phyloP scores from a whole-genome alignment of 139 green algal species.

The Yamagishiella unicocca region DNA sequence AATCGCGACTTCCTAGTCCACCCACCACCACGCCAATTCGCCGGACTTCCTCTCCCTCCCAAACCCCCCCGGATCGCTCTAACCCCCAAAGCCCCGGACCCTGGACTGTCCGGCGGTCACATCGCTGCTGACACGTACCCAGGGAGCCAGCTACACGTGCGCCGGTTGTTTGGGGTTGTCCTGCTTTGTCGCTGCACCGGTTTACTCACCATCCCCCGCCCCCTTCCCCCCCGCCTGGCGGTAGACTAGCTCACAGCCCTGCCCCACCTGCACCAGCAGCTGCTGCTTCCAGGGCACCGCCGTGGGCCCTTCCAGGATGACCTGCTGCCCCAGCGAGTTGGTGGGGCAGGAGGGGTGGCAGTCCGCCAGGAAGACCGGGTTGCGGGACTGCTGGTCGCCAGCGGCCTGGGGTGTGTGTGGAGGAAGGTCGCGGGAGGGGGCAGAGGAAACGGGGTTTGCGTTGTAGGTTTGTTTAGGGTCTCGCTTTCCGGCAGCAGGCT shows the following conservation, averaged over 20 bases:
- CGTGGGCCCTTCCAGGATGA: constrained; percentile 55
- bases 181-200: too few species aligned
- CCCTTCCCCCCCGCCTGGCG: not conserved
- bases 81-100: too few species aligned
- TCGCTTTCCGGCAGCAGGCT: too few species aligned
- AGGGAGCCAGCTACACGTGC: too few species aligned
- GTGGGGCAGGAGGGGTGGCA: constrained; percentile 63
- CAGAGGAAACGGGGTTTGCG: not conserved
- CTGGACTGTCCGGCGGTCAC: too few species aligned
- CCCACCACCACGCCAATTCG: too few species aligned
- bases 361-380: constrained; percentile 67
- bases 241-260: constrained; percentile 27
- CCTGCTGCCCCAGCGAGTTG: constrained; percentile 61
- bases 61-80: too few species aligned
- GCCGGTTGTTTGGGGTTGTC: too few species aligned
- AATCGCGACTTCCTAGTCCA: too few species aligned
- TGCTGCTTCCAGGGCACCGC: constrained; percentile 65
- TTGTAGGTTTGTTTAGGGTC: too few species aligned
- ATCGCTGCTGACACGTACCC: too few species aligned
- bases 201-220: not conserved
- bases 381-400: constrained; percentile 60
- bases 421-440: not conserved
- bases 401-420: not conserved
- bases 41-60: too few species aligned
- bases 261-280: constrained; percentile 61